phyloP scores from a whole-genome alignment of 192 early-diverging fungal species.

The Gaertneriomyces semiglobifer region DNA sequence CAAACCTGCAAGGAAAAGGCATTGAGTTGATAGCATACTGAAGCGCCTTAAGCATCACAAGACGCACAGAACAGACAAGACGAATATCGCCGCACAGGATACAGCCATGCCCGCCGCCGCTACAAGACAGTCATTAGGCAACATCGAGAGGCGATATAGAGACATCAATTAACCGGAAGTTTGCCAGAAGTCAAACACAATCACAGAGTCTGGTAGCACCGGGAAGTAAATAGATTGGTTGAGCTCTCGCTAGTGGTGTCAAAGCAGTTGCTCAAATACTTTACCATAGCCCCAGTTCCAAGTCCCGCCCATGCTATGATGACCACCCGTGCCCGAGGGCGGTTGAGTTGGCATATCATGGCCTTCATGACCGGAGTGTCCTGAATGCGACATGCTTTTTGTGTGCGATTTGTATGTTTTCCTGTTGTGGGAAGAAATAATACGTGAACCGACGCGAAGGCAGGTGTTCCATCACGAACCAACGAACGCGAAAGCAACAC shows the following conservation, averaged over 20 bases:
- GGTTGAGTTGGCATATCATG: neutral
- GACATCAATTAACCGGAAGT: neutral
- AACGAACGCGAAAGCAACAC: no score
- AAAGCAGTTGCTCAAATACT: neutral
- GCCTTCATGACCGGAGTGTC: neutral
- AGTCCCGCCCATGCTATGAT: neutral
- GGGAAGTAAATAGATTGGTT: neutral
- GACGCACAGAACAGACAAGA: slow-evolving; percentile 1
- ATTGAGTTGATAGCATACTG: neutral
- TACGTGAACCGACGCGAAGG: no score
- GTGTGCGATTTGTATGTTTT: no score
- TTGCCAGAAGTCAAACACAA: slow-evolving; percentile 5
- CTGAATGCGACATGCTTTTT: neutral
- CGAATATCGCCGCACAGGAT: neutral
- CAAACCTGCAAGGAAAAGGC: slow-evolving; percentile 1
- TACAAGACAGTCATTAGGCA: neutral
- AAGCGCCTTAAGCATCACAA: neutral
- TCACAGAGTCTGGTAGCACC: slow-evolving; percentile 1
- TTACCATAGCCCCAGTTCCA: slow-evolving; percentile 12
- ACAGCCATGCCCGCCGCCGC: neutral
- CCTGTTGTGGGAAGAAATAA: no score
- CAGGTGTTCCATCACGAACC: no score
- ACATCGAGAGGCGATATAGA: neutral
- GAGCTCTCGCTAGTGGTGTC: neutral
- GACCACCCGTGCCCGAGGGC: neutral